These are phyloP conservation scores for Boletus reticulatus DNA, from an alignment of 768 basidiomycete species.

Conservation along the genomic window DNA sequence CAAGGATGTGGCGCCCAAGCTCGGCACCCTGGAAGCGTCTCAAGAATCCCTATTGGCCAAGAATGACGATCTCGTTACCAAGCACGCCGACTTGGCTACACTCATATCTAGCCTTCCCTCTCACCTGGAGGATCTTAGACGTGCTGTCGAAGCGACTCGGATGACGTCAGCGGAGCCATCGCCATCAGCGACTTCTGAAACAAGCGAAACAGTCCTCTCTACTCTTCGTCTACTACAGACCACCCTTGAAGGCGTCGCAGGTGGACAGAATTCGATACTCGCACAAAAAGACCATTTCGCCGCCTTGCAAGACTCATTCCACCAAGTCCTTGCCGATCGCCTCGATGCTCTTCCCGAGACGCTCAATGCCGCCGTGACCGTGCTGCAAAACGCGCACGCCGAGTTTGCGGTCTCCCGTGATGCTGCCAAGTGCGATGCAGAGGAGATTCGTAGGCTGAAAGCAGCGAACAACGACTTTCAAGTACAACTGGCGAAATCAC, in stretches of 20 bases:
- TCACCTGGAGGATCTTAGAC: slow-evolving; percentile 44
- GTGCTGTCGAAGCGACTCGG: slow-evolving; percentile 38
- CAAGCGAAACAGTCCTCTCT: slow-evolving; percentile 29
- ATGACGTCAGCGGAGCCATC: slow-evolving; percentile 17
- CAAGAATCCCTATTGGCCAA: slow-evolving; percentile 41
- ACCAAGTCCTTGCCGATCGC: slow-evolving; percentile 52
- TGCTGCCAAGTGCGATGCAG: slow-evolving; percentile 58
- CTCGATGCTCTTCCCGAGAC: slow-evolving; percentile 58
- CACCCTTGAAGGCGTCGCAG: slow-evolving; percentile 46
- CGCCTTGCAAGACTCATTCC: slow-evolving; percentile 49
- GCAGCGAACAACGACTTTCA: slow-evolving; percentile 63
- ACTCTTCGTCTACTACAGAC: slow-evolving; percentile 46
- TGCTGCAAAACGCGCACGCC: slow-evolving; percentile 58
- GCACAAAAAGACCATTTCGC: slow-evolving; percentile 49
- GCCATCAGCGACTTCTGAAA: slow-evolving; percentile 13
- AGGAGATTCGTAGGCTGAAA: slow-evolving; percentile 61
- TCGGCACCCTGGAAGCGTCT: slow-evolving; percentile 41
- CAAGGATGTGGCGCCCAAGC: slow-evolving; percentile 36
- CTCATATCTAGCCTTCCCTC: slow-evolving; percentile 48
- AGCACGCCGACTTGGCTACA: slow-evolving; percentile 40
- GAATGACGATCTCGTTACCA: slow-evolving; percentile 37
- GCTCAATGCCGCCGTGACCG: slow-evolving; percentile 50
- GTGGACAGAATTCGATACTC: slow-evolving; percentile 49
- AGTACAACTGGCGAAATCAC: slow-evolving; percentile 71
- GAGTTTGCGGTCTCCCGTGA: slow-evolving; percentile 61